These are phyloP conservation scores for Cladosporium colombiae DNA, from an alignment of 2,329 filamentous ascomycete species.

Conservation along the genomic window DNA sequence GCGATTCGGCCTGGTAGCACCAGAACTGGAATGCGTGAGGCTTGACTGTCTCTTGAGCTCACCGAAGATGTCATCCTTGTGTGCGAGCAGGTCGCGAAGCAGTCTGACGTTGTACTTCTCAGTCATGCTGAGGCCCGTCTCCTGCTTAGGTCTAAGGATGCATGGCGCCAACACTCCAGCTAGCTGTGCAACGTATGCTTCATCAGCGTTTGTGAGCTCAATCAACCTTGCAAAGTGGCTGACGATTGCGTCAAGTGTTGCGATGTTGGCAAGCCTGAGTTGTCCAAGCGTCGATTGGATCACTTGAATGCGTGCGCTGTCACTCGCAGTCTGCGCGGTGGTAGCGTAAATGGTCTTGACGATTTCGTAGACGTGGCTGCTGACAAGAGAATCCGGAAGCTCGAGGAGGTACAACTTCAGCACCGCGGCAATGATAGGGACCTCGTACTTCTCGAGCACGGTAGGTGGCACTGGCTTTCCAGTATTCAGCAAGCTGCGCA, in stretches of 20 bases:
- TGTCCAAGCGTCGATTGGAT: conserved; percentile 95
- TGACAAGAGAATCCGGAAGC: conserved; percentile 95
- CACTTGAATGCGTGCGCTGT: conserved; percentile 80
- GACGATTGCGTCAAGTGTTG: conserved; percentile 96
- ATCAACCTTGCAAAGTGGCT: conserved; percentile 97
- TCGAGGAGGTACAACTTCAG: conserved; percentile 94
- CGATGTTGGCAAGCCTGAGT: conserved; percentile 93
- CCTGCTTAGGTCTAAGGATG: conserved; percentile 80
- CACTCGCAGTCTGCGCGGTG: conserved; percentile 72
- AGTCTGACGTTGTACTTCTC: conserved; percentile 91
- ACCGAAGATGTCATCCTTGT: conserved; percentile 94
- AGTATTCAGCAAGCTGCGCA: conserved; percentile 81
- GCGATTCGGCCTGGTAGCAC: conserved; percentile 62
- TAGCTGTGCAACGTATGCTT: conserved; percentile 75
- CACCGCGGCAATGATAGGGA: conserved; percentile 88
- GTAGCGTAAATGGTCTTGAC: conserved; percentile 95
- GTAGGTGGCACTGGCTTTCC: conserved; percentile 77
- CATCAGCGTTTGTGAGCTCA: conserved; percentile 93
- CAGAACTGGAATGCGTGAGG: conserved; percentile 65
- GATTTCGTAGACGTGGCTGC: conserved; percentile 97
- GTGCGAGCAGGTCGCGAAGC: conserved; percentile 84
- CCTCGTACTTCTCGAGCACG: conserved; percentile 81
- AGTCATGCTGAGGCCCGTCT: conserved; percentile 91
- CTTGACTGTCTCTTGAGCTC: conserved; percentile 89
- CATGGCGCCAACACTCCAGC: conserved; percentile 78